Evolutionary conservation across 371 early-diverging fungal species (phyloP).

Genomic region (Mortierella sp.): DNA sequence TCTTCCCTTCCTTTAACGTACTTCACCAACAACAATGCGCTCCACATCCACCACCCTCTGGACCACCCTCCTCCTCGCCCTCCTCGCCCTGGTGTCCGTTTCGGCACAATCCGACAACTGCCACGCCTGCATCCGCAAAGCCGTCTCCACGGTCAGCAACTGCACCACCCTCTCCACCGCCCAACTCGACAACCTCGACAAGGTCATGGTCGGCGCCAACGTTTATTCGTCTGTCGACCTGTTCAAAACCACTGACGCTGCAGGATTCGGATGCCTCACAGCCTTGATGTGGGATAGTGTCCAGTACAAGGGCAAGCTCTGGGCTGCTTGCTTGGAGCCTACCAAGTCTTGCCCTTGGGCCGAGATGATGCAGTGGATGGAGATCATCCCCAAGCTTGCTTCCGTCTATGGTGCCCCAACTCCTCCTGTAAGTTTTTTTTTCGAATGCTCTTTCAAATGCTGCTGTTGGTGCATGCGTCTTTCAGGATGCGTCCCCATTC

Average conservation of each 20-base stretch:
- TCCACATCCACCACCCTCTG: slow-evolving; percentile 12
- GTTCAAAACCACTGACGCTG: slow-evolving; percentile 23
- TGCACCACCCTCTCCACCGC: slow-evolving; percentile 24
- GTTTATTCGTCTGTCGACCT: neutral
- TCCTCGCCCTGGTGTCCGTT: slow-evolving; percentile 17
- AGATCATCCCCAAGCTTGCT: slow-evolving; percentile 37
- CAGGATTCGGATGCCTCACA: slow-evolving; percentile 20
- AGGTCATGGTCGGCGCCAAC: slow-evolving; percentile 21
- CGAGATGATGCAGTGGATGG: slow-evolving; percentile 47
- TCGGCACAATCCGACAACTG: slow-evolving; percentile 33
- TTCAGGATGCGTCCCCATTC: neutral
- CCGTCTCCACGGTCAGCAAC: slow-evolving; percentile 21
- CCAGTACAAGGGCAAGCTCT: slow-evolving; percentile 39
- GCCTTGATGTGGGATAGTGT: slow-evolving; percentile 44
- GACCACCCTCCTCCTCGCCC: slow-evolving; percentile 10
- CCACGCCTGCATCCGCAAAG: slow-evolving; percentile 30
- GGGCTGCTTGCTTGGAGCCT: slow-evolving; percentile 23
- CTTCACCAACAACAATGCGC: slow-evolving; percentile 21
- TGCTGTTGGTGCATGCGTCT: neutral
- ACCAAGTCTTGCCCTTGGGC: slow-evolving; percentile 33
- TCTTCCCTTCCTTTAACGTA: neutral
- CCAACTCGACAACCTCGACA: slow-evolving; percentile 24
- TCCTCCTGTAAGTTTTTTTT: slow-evolving; percentile 36
- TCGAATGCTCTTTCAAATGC: too few relatives aligned
- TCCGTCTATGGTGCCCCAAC: slow-evolving; percentile 26